phyloP scores from a whole-genome alignment of 2,329 filamentous ascomycete species.

The Botrytis medusae region DNA sequence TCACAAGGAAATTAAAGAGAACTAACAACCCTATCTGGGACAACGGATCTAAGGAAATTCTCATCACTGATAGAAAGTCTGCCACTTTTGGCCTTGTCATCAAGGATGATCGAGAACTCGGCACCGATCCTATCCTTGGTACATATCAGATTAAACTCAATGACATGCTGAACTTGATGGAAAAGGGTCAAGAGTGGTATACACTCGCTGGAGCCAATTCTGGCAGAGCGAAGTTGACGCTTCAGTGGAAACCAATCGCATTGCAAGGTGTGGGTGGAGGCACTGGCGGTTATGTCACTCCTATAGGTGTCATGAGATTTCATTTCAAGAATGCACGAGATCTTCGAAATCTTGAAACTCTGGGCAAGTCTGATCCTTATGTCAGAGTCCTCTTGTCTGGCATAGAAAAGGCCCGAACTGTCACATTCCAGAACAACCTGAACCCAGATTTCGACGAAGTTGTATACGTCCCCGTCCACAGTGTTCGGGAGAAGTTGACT shows the following conservation, averaged over 20 bases:
- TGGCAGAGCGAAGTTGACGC: slow-evolving; percentile 84
- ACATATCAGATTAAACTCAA: slow-evolving; percentile 95
- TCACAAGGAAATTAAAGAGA: slow-evolving; percentile 89
- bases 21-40: slow-evolving; percentile 98
- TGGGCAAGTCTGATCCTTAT: slow-evolving; percentile 97
- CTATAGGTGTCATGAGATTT: slow-evolving; percentile 91
- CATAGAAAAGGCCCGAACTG: slow-evolving; percentile 85
- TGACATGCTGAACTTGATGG: slow-evolving; percentile 87
- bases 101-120: slow-evolving; percentile 90
- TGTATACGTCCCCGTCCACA: slow-evolving; percentile 89
- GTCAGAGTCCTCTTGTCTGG: slow-evolving; percentile 85
- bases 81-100: slow-evolving; percentile 88
- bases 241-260: slow-evolving; percentile 94
- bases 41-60: slow-evolving; percentile 86
- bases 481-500: slow-evolving; percentile 74
- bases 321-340: slow-evolving; percentile 83
- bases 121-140: slow-evolving; percentile 79
- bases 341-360: slow-evolving; percentile 87
- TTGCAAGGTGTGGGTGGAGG: slow-evolving; percentile 74
- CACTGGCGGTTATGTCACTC: slow-evolving; percentile 86
- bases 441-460: slow-evolving; percentile 96
- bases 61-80: slow-evolving; percentile 89
- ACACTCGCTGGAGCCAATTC: slow-evolving; percentile 77
- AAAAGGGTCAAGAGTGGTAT: slow-evolving; percentile 96
- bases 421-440: slow-evolving; percentile 94